Evolutionary conservation across 805 yeast genomes (phyloP).

Genomic region (Starmerella sirachaensis): DNA sequence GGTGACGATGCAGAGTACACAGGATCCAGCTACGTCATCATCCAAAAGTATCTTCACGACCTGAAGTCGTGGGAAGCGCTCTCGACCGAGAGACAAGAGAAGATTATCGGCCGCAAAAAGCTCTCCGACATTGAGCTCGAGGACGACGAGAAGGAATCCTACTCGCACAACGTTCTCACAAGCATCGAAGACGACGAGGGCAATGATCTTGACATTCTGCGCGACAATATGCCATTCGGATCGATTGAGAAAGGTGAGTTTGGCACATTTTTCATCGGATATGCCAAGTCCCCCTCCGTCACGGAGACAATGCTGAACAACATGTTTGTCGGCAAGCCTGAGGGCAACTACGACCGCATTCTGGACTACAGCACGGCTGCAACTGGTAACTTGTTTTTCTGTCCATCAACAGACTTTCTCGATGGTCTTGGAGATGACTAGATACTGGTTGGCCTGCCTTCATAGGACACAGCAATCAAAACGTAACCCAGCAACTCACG

Average conservation of each 20-base stretch:
- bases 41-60: conserved; percentile 23
- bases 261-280: conserved; percentile 23
- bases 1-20: conserved; percentile 10
- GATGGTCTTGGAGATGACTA: conserved; percentile 6
- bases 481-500: not conserved
- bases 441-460: not conserved
- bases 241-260: conserved; percentile 17
- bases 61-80: conserved; percentile 18
- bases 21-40: conserved; percentile 22
- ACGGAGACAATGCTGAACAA: conserved; percentile 21
- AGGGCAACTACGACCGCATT: conserved; percentile 21
- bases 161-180: conserved; percentile 36
- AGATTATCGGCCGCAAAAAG: conserved; percentile 22
- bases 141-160: conserved; percentile 18
- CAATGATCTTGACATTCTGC: conserved; percentile 18
- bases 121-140: conserved; percentile 18
- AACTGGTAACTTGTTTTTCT: conserved; percentile 19
- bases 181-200: conserved; percentile 54
- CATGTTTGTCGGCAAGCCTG: conserved; percentile 23
- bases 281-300: conserved; percentile 12
- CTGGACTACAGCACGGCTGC: conserved; percentile 19
- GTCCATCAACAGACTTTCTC: conserved; percentile 15
- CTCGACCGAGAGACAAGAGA: conserved; percentile 19
- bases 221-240: conserved; percentile 25
- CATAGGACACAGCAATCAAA: not conserved